Conservation (phyloP, 2,329 filamentous ascomycete species). For the Colletotrichum trifolii region DNA sequence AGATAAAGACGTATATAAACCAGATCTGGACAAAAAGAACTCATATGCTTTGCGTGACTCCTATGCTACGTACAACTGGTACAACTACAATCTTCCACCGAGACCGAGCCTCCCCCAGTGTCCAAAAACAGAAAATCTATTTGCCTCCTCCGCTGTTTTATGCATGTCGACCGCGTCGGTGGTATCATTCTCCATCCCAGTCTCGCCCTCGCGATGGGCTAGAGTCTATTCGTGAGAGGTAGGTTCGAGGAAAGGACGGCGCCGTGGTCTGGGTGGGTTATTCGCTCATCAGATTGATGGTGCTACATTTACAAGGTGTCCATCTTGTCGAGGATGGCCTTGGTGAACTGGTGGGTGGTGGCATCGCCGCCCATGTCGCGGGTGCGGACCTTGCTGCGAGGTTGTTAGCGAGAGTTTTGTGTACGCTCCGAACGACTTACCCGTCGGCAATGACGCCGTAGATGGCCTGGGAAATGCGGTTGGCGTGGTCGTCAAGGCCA, state of each 20-base stretch:
- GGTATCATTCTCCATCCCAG: constrained; percentile 29
- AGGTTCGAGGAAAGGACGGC: constrained; percentile 8
- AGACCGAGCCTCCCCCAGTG: constrained; percentile 31
- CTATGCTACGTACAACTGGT: constrained; percentile 39
- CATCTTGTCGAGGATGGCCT: constrained; percentile 95
- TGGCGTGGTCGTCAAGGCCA: constrained; percentile 96
- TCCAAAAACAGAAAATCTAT: constrained; percentile 35
- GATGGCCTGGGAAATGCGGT: constrained; percentile 92
- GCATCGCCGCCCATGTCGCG: constrained; percentile 94
- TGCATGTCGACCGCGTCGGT: constrained; percentile 32
- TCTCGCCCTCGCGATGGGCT: constrained; percentile 11
- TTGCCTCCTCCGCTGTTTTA: constrained; percentile 26
- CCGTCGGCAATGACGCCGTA: constrained; percentile 86
- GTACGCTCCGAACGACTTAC: constrained; percentile 62
- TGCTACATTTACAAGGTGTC: constrained; percentile 71
- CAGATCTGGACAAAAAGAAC: constrained; percentile 25
- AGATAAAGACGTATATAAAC: not conserved
- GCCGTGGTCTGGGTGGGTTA: constrained; percentile 17
- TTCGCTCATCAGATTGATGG: constrained; percentile 3
- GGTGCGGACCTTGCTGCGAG: constrained; percentile 81
- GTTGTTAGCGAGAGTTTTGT: constrained; percentile 51
- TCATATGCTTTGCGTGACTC: constrained; percentile 40
- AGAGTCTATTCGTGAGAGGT: constrained; percentile 20
- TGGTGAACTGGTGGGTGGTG: constrained; percentile 94
- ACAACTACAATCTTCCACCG: constrained; percentile 38